phyloP scores from a whole-genome alignment of 2,329 filamentous ascomycete genomes.

The Fusarium humuli region DNA sequence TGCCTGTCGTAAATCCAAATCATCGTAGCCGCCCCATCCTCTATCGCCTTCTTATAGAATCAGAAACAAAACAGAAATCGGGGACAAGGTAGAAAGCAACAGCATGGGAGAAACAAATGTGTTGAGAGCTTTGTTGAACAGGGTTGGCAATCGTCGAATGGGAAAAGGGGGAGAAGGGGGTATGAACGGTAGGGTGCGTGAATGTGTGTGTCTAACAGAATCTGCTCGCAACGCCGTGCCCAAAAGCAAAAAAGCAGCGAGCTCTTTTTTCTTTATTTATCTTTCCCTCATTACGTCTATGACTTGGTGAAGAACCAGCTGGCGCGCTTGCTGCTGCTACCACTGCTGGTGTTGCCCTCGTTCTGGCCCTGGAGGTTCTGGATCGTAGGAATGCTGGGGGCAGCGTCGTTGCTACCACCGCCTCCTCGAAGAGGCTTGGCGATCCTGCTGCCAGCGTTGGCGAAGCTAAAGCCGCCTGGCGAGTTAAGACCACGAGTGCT shows the following conservation, averaged over 20 bases:
- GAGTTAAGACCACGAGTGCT: conserved; percentile 85
- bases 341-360: conserved; percentile 44
- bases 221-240: conserved; percentile 46
- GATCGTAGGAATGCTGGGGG: conserved; percentile 65
- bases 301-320: conserved; percentile 81
- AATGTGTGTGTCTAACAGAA: conserved; percentile 33
- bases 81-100: conserved; percentile 33
- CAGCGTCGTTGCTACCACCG: conserved; percentile 59
- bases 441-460: conserved; percentile 72
- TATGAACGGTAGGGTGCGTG: conserved; percentile 25
- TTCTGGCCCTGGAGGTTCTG: conserved; percentile 60
- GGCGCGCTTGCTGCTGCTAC: conserved; percentile 69
- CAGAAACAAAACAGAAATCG: conserved; percentile 28
- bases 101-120: conserved; percentile 15
- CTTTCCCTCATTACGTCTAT: conserved; percentile 47
- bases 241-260: conserved; percentile 42
- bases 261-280: conserved; percentile 39
- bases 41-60: conserved; percentile 44
- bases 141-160: conserved; percentile 21
- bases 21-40: conserved; percentile 45
- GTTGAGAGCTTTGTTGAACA: conserved; percentile 36
- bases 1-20: conserved; percentile 49
- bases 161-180: conserved; percentile 13
- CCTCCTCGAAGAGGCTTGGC: conserved; percentile 76
- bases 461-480: conserved; percentile 77